Base-by-base conservation (phyloP, 768 basidiomycete species). In the Phylloporus arenicola region DNA sequence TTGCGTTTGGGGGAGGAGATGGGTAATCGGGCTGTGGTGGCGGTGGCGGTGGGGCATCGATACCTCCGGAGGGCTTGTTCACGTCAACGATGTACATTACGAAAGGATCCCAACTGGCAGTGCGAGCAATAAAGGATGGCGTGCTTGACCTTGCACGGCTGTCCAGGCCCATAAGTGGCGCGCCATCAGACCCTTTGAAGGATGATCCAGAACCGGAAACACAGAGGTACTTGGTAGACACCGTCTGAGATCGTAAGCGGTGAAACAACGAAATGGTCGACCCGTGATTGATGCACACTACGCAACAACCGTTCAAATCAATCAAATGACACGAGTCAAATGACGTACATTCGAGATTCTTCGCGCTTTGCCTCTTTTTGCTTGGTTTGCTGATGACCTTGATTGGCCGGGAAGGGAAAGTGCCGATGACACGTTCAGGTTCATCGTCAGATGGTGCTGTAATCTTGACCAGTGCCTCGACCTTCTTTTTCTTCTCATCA, bases 311-410 rank as follows among this genome's bases (percentile, higher is more conserved):
- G 24, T 53, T 50, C 45, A 56, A 48, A 49, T 54, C 20, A 56
- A 50, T 51, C 39, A 52, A 50, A 52, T 27, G 50, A 50, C 51
- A 43, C 39, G 40, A 48, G 20, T 43, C 46, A 48, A 58, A 49
- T 45, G 30, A 78, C 93, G 74, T 65, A 94, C 92, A 72, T 67
- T 96, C 90, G 16, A 92, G 79, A 60, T 91, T 92, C 77, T 95
- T 95, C 41, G 87, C 89, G 64, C 86, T 91, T 69, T 92, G 87
- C 59, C 92, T 79, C 79, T 96, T 96, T 77, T 97, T 96, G 73
- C 89, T 92, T 4, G 95, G 95, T 69, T 97, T 98, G 72, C 88
- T 92, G 71, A 98, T 97, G 62, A 98, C 91, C 69, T 93, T 94
- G 76, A 98, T 97, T n/a, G 93, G 84, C 41, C 88, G 85, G 57